These are phyloP conservation scores for Porcisia deanei DNA, from an alignment of 208 protist species.

Conservation along the genomic window DNA sequence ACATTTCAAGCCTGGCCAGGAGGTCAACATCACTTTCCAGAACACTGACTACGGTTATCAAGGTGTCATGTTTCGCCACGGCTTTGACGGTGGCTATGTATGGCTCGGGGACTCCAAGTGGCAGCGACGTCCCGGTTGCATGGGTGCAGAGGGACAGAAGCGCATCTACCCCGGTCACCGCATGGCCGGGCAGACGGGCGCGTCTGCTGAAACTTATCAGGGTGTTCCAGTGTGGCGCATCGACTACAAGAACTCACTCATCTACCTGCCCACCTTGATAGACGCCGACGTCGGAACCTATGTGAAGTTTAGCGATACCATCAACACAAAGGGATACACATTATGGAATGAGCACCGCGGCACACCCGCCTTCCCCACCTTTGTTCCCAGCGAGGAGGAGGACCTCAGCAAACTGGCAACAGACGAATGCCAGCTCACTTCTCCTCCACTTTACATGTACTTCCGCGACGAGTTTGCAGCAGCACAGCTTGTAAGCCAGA, in stretches of 20 bases:
- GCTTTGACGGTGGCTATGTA: constrained; percentile 92
- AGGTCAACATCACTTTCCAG: constrained; percentile 91
- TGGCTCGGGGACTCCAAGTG: constrained; percentile 93
- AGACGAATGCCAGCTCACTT: constrained; percentile 91
- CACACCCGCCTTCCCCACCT: constrained; percentile 90
- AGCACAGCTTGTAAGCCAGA: constrained; percentile 84
- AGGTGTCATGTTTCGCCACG: constrained; percentile 93
- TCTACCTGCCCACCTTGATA: constrained; percentile 88
- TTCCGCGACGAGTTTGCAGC: constrained; percentile 89
- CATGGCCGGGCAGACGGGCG: constrained; percentile 92
- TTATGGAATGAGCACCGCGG: constrained; percentile 92
- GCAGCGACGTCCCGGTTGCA: constrained; percentile 90
- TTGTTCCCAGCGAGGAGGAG: constrained; percentile 80
- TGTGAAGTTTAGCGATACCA: constrained; percentile 91
- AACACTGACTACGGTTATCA: constrained; percentile 94
- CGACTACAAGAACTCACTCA: constrained; percentile 94
- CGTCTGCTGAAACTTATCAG: constrained; percentile 83
- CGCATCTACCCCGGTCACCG: constrained; percentile 91
- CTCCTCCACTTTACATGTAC: constrained; percentile 88
- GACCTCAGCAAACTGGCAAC: constrained; percentile 84
- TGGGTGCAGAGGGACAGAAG: constrained; percentile 91
- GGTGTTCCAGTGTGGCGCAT: constrained; percentile 92
- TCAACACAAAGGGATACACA: constrained; percentile 92
- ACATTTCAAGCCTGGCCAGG: constrained; percentile 94
- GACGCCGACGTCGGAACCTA: constrained; percentile 91